Conservation (phyloP, 805 yeast species). For the Tetrapisispora arboricola region DNA sequence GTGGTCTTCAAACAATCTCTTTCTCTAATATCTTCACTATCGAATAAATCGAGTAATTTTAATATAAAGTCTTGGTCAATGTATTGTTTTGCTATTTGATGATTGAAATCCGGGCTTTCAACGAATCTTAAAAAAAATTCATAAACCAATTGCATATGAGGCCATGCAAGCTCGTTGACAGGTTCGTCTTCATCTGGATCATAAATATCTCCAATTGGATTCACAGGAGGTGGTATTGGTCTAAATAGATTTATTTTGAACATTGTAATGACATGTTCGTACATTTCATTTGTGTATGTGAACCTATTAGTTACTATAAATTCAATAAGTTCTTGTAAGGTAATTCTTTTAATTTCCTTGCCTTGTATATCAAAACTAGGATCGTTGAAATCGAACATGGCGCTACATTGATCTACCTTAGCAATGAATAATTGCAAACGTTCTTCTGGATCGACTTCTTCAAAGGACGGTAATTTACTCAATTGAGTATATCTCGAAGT, state of each 20-base stretch:
- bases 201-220: slow-evolving; percentile 89
- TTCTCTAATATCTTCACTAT: slow-evolving; percentile 93
- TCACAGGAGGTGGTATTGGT: slow-evolving; percentile 97
- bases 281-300: slow-evolving; percentile 83
- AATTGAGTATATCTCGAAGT: slow-evolving; percentile 56
- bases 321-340: slow-evolving; percentile 81
- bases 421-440: slow-evolving; percentile 63
- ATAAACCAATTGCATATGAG: slow-evolving; percentile 95
- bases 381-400: slow-evolving; percentile 88
- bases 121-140: slow-evolving; percentile 88
- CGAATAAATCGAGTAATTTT: slow-evolving; percentile 77
- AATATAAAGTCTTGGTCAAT: slow-evolving; percentile 87
- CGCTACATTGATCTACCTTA: slow-evolving; percentile 89
- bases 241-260: slow-evolving; percentile 81
- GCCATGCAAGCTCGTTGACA: slow-evolving; percentile 93
- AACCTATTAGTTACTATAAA: slow-evolving; percentile 76
- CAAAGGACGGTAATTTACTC: slow-evolving; percentile 73
- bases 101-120: slow-evolving; percentile 91
- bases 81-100: slow-evolving; percentile 83
- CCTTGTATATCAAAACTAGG: slow-evolving; percentile 88
- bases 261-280: slow-evolving; percentile 80
- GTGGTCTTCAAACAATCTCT: slow-evolving; percentile 93
- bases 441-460: slow-evolving; percentile 78
- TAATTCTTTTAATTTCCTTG: slow-evolving; percentile 79
- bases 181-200: slow-evolving; percentile 99